phyloP scores from a whole-genome alignment of 2,329 filamentous ascomycete genomes.

The Ceratocystis papillata region DNA sequence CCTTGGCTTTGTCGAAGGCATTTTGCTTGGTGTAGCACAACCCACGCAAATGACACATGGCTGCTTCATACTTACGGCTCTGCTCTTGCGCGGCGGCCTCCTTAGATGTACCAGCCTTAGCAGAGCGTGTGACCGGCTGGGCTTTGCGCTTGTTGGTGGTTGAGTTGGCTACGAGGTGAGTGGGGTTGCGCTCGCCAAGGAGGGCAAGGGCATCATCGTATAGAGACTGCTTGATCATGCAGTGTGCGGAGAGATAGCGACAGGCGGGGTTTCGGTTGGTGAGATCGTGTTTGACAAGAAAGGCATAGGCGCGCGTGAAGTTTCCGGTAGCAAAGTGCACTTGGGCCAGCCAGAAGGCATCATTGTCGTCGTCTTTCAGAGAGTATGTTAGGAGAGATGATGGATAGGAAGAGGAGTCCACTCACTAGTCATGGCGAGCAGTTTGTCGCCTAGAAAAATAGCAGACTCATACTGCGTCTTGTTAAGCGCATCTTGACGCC shows the following conservation, averaged over 20 bases:
- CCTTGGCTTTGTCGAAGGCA: conserved; percentile 90
- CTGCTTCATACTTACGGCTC: conserved; percentile 71
- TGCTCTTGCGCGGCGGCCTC: conserved; percentile 26
- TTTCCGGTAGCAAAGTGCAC: conserved; percentile 93
- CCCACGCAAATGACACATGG: conserved; percentile 91
- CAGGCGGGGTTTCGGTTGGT: conserved; percentile 73
- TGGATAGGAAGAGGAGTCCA: conserved; percentile 23
- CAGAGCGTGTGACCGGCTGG: conserved; percentile 37
- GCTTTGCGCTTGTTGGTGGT: conserved; percentile 54
- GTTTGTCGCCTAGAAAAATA: conserved; percentile 94
- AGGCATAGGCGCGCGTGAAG: conserved; percentile 80
- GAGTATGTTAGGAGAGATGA: conserved; percentile 9
- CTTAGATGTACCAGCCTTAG: conserved; percentile 22
- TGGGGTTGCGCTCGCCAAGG: conserved; percentile 88
- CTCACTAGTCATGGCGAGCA: conserved; percentile 83
- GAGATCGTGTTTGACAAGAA: conserved; percentile 75
- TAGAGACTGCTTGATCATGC: conserved; percentile 81
- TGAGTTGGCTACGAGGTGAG: conserved; percentile 63
- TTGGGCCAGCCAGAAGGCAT: conserved; percentile 96
- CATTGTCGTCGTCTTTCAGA: conserved; percentile 68
- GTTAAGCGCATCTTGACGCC: conserved; percentile 90
- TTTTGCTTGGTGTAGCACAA: conserved; percentile 96
- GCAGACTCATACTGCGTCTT: conserved; percentile 94
- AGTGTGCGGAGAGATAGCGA: conserved; percentile 85
- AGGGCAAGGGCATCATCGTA: conserved; percentile 79